Conservation (phyloP, 495 filamentous ascomycete genomes). For the Aspergillus egyptiacus region DNA sequence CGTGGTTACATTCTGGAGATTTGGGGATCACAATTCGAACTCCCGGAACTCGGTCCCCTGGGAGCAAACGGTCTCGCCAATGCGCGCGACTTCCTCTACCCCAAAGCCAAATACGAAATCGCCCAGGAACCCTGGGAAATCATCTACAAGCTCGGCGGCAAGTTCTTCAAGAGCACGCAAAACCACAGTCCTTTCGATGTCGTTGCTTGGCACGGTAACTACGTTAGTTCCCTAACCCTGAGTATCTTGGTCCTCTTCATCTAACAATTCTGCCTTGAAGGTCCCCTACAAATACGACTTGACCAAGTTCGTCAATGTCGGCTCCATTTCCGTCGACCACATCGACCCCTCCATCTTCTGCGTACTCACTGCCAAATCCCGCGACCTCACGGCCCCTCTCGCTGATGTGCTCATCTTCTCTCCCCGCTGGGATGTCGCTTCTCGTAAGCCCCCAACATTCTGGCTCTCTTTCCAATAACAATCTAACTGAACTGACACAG, state of each 20-base stretch:
- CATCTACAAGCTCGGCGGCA: constrained; percentile 46
- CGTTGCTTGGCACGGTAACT: constrained; percentile 50
- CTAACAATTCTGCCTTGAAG: constrained; percentile 8
- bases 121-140: constrained; percentile 40
- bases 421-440: constrained; percentile 46
- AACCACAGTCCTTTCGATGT: constrained; percentile 48
- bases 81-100: constrained; percentile 43
- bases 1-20: constrained; percentile 47
- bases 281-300: constrained; percentile 47
- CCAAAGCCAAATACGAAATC: constrained; percentile 39
- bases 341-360: constrained; percentile 50
- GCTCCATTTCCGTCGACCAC: constrained; percentile 46
- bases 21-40: constrained; percentile 43
- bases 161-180: constrained; percentile 44
- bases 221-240: constrained; percentile 23
- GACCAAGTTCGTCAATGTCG: constrained; percentile 47
- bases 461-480: not conserved
- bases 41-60: constrained; percentile 47
- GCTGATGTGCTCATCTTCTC: constrained; percentile 47
- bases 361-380: constrained; percentile 43
- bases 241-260: not conserved
- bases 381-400: constrained; percentile 37
- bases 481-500: constrained; percentile 11
- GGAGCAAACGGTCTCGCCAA: constrained; percentile 48
- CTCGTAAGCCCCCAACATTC: constrained; percentile 22